Base-by-base conservation (phyloP, 2,329 filamentous ascomycete genomes). In the Claviceps paspali region DNA sequence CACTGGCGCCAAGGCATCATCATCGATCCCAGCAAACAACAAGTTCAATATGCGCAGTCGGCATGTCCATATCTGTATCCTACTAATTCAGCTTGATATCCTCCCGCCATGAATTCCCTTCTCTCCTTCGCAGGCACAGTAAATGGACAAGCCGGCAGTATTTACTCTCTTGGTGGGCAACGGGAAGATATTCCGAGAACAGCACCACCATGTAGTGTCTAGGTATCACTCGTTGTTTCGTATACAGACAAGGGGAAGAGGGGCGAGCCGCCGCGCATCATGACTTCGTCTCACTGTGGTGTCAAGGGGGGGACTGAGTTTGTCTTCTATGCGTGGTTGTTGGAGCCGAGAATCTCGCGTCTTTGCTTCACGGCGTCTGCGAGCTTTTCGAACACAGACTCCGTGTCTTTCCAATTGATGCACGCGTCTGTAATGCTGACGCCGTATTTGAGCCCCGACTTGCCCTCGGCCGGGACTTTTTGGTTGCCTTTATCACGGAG, bases 401-500 rank as follows among this genome's bases (percentile, higher is more conserved):
- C 75, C 1, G 87, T 95, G 37, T 67, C 70, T 12, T 92, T 83
- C 88, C 88, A 95, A 67, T 82, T 68, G 55, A 98, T 94, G 65
- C 88, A 98, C 39, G 87, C 88, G 58, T 95, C 87, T 1, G 87
- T 95, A 61, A 95, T 95, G 60, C 81, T 88, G 52, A 95, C 82
- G 48, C 87, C 87, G 63, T 83, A 85, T 68, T 86, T 84, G 35
- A 95, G 69, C 8, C 62, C 82, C 1, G 75, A 58, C 6, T 82
- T 81, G 8, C 87, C 87, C 60, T 92, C 84, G 1, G 76, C 59
- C 1, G 86, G 85, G 1, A 93, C 83, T 67, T 94, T 94, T 55
- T 86, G 81, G 67, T 79, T 83, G 46, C 35, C 35, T 36, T 17
- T 22, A n/a, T n/a, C 18, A 14, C 18, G 15, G 19, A 24, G n/a